A percentile compares a stretch with the other conserved stretches of the same genome.
phyloP scores from a whole-genome alignment of 2,329 filamentous ascomycete genomes.

The Aspergillus ochraceus region DNA sequence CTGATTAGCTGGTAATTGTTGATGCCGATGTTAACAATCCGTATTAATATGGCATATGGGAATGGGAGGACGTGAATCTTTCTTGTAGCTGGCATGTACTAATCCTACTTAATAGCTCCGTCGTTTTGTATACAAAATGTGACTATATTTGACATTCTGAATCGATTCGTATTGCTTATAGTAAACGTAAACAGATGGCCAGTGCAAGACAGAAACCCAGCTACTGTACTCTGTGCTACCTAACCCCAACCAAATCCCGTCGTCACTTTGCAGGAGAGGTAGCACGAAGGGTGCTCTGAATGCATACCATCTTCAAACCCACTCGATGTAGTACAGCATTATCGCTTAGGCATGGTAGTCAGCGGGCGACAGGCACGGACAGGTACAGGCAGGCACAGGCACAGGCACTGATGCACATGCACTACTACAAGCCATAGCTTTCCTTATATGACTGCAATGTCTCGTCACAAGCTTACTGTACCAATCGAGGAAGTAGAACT shows the following conservation, averaged over 20 bases:
- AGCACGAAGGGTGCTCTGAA: background rate
- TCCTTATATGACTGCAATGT: background rate
- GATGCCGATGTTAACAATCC: background rate
- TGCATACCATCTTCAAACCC: background rate
- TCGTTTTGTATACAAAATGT: no score
- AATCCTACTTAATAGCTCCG: no score
- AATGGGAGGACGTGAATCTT: background rate
- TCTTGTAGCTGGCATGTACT: no score
- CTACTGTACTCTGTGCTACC: no score
- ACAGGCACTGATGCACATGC: background rate
- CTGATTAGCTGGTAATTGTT: background rate
- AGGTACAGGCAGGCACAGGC: background rate
- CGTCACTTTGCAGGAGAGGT: conserved; percentile 1
- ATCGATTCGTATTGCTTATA: no score
- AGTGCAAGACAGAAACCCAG: no score
- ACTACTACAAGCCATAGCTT: background rate
- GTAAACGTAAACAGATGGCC: no score
- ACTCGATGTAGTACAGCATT: background rate
- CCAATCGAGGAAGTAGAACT: background rate
- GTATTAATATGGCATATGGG: background rate
- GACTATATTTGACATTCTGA: no score
- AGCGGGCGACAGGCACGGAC: background rate
- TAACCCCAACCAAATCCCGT: background rate
- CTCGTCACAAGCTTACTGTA: background rate
- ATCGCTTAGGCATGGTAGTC: background rate